A percentile compares a stretch with the other conserved stretches of the same genome.
phyloP scores from a whole-genome alignment of 352 stramenopile species.

The Phytophthora kernoviae region DNA sequence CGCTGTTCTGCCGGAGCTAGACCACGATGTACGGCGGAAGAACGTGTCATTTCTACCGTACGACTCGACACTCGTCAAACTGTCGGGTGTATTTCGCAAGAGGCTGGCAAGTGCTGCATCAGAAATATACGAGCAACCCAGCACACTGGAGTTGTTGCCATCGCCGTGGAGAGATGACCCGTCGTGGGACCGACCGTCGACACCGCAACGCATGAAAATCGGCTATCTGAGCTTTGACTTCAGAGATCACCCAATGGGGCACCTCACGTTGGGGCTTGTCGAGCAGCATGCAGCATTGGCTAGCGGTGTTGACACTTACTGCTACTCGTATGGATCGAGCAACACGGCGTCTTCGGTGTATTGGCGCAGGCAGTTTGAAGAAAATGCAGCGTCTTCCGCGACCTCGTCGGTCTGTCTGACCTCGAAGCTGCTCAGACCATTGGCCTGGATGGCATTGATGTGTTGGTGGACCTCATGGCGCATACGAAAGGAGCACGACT shows the following conservation, averaged over 20 bases:
- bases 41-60: conserved; percentile 59
- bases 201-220: conserved; percentile 56
- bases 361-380: conserved; percentile 62
- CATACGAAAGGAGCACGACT: conserved; percentile 86
- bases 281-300: conserved; percentile 63
- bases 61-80: conserved; percentile 64
- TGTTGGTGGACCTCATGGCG: conserved; percentile 92
- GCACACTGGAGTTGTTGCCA: conserved; percentile 38
- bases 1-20: conserved; percentile 27
- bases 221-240: conserved; percentile 93
- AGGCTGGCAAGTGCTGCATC: conserved; percentile 43
- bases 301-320: conserved; percentile 48
- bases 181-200: conserved; percentile 16
- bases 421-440: conserved; percentile 63
- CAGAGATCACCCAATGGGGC: conserved; percentile 93
- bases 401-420: conserved; percentile 58
- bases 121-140: conserved; percentile 36
- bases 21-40: neutral
- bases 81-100: conserved; percentile 58
- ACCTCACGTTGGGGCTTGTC: conserved; percentile 87
- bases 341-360: conserved; percentile 61
- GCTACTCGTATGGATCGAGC: conserved; percentile 82
- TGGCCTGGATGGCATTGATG: conserved; percentile 62
- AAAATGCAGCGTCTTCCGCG: conserved; percentile 62
- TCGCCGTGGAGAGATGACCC: conserved; percentile 15